Evolutionary conservation across 2,329 filamentous ascomycete genomes (phyloP).

Genomic region (Pseudogymnoascus sp.): DNA sequence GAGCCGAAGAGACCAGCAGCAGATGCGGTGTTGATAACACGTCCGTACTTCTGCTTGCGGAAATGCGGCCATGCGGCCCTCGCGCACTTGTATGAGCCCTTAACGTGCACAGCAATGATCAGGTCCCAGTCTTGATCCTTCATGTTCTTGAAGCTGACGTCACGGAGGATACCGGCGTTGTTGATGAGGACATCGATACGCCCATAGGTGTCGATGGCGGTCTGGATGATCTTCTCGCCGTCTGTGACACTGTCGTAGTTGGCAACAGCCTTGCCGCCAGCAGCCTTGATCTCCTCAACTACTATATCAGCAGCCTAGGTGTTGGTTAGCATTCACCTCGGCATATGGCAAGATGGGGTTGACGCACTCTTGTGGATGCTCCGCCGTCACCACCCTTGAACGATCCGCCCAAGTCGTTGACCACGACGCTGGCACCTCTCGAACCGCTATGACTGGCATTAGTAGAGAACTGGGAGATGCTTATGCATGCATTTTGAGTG

Average conservation of each 20-base stretch:
- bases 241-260: slow-evolving; percentile 96
- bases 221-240: slow-evolving; percentile 90
- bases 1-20: slow-evolving; percentile 90
- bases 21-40: slow-evolving; percentile 95
- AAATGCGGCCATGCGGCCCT: slow-evolving; percentile 95
- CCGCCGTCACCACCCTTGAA: slow-evolving; percentile 86
- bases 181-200: slow-evolving; percentile 94
- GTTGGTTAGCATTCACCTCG: slow-evolving; percentile 6
- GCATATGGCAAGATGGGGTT: not conserved
- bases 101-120: slow-evolving; percentile 86
- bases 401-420: slow-evolving; percentile 90
- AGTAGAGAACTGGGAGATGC: too few species aligned
- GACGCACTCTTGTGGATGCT: slow-evolving; percentile 69
- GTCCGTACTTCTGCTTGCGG: slow-evolving; percentile 96
- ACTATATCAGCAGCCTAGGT: slow-evolving; percentile 71
- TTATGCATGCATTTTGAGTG: too few species aligned
- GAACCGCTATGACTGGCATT: slow-evolving; percentile 34
- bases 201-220: slow-evolving; percentile 71
- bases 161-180: slow-evolving; percentile 88
- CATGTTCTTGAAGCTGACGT: slow-evolving; percentile 98
- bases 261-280: slow-evolving; percentile 90
- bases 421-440: slow-evolving; percentile 86
- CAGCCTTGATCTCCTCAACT: slow-evolving; percentile 74
- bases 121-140: slow-evolving; percentile 95
- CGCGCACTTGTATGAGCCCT: slow-evolving; percentile 90